Conservation (phyloP, 352 stramenopile species). For the Phytophthora idaei region DNA sequence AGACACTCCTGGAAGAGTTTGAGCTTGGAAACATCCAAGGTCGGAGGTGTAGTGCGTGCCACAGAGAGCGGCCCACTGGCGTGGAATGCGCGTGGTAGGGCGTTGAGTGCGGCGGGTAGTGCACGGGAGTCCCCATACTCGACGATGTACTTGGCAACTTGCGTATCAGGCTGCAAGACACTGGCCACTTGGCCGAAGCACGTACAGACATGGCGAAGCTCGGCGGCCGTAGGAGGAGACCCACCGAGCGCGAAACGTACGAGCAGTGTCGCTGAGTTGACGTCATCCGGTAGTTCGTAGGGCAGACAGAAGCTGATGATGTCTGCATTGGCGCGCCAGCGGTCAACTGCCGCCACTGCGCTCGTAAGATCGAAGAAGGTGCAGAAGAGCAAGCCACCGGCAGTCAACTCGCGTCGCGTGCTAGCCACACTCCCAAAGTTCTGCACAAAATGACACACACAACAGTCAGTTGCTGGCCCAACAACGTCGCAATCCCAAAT, state of each 20-base stretch:
- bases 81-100: constrained; percentile 41
- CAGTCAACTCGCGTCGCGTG: constrained; percentile 52
- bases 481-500: neutral
- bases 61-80: constrained; percentile 48
- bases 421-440: constrained; percentile 65
- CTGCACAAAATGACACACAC: constrained; percentile 31
- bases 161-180: constrained; percentile 60
- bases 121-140: constrained; percentile 79
- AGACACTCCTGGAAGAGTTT: constrained; percentile 66
- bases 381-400: constrained; percentile 68
- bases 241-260: constrained; percentile 42
- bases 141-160: constrained; percentile 60
- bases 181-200: constrained; percentile 77
- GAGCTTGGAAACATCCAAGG: constrained; percentile 66
- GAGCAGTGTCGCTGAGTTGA: constrained; percentile 68
- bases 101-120: constrained; percentile 47
- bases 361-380: constrained; percentile 77
- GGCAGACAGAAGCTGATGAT: constrained; percentile 67
- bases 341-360: constrained; percentile 62
- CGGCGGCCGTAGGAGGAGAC: constrained; percentile 29
- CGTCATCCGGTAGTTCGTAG: constrained; percentile 68
- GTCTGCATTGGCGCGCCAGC: constrained; percentile 48
- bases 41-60: constrained; percentile 54
- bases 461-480: constrained; percentile 28
- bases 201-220: constrained; percentile 70